Conservation (phyloP, 2,329 filamentous ascomycete species). For the Lecanicillium sp. region DNA sequence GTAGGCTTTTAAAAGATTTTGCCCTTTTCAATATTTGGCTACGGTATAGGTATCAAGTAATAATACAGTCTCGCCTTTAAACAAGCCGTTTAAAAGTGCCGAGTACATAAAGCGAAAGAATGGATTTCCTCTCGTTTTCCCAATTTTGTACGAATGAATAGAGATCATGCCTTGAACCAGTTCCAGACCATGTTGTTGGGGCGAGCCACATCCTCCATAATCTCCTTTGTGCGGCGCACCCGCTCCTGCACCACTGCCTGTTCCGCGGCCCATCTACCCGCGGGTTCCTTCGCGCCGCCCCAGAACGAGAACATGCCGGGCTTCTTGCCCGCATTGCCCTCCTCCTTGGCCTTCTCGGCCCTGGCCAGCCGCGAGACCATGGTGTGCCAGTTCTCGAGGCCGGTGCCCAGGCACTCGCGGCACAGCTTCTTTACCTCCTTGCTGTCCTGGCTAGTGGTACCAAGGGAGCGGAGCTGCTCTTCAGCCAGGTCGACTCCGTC, state of each 20-base stretch:
- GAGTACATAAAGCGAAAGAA: constrained; percentile 3
- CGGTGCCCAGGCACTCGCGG: constrained; percentile 68
- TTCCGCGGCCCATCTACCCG: constrained; percentile 49
- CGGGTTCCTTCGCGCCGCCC: constrained; percentile 28
- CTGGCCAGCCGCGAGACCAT: constrained; percentile 67
- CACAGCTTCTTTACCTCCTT: constrained; percentile 49
- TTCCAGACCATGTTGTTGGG: constrained; percentile 29
- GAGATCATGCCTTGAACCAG: constrained; percentile 37
- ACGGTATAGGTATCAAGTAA: too few species aligned
- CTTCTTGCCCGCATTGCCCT: constrained; percentile 28
- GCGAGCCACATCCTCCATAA: constrained; percentile 43
- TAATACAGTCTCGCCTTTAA: too few species aligned
- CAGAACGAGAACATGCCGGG: constrained; percentile 32
- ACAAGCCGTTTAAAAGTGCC: constrained; percentile 1
- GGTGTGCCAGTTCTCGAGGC: constrained; percentile 72
- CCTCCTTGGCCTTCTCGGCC: constrained; percentile 38
- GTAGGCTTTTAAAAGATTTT: too few species aligned
- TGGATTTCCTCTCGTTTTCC: too few species aligned
- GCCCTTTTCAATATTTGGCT: too few species aligned
- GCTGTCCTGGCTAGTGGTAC: constrained; percentile 20
- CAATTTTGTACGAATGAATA: too few species aligned
- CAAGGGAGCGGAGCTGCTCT: constrained; percentile 50
- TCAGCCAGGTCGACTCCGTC: constrained; percentile 80
- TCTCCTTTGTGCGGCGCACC: constrained; percentile 42
- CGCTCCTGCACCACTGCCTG: constrained; percentile 48